Percentiles rank a stretch among this genome's conserved stretches.
phyloP scores from a whole-genome alignment of 1,139 yeast species.

The Sugiyamaella novakii region DNA sequence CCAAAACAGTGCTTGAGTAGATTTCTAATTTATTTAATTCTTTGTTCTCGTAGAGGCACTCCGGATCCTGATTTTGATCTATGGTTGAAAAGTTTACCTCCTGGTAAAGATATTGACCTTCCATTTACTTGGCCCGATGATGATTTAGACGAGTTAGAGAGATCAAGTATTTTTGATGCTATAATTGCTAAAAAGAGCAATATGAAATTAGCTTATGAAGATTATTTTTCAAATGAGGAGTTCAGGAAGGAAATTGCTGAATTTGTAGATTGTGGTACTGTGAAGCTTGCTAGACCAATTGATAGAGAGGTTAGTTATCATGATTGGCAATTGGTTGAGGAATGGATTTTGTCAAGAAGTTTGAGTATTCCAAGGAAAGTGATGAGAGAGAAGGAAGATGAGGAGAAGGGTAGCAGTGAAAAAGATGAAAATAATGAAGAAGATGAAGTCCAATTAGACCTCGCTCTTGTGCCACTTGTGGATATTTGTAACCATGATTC shows the following conservation, averaged over 20 bases:
- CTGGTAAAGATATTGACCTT: conserved; percentile 36
- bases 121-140: conserved; percentile 39
- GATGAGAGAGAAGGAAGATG: conserved; percentile 18
- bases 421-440: conserved; percentile 11
- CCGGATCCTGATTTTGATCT: conserved; percentile 30
- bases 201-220: conserved; percentile 33
- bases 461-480: conserved; percentile 43
- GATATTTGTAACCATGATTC: conserved; percentile 44
- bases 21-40: conserved; percentile 31
- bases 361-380: conserved; percentile 29
- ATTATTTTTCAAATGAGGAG: conserved; percentile 27
- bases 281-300: conserved; percentile 12
- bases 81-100: conserved; percentile 36
- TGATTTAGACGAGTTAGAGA: conserved; percentile 34
- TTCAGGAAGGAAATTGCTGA: conserved; percentile 28
- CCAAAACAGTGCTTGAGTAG: conserved; percentile 29
- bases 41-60: conserved; percentile 28
- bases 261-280: conserved; percentile 28
- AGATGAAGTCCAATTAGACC: conserved; percentile 17
- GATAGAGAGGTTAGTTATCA: conserved; percentile 27
- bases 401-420: conserved; percentile 16
- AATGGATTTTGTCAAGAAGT: conserved; percentile 42
- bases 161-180: conserved; percentile 39
- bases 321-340: conserved; percentile 24
- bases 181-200: conserved; percentile 34